Percentiles rank a stretch among this genome's conserved stretches.
Evolutionary conservation across 1,139 yeast genomes (phyloP).

Genomic region (Debaryomyces sp.): DNA sequence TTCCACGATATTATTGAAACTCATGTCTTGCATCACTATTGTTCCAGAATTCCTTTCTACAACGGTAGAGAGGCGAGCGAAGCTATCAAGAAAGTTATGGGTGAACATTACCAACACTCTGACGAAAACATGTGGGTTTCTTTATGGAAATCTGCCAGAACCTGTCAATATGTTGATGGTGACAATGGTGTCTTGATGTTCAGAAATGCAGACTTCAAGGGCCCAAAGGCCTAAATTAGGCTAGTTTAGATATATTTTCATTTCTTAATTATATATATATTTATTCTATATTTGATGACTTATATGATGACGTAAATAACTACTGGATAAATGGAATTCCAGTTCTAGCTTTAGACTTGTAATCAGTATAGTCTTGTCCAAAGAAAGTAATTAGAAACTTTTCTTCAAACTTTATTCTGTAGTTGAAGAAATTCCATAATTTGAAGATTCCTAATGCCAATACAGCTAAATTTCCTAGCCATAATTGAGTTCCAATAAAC

Average conservation of each 20-base stretch:
- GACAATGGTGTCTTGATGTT: constrained; percentile 62
- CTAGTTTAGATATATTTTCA: neutral
- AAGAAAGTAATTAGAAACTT: constrained; percentile 63
- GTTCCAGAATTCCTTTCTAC: constrained; percentile 64
- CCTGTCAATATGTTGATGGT: constrained; percentile 64
- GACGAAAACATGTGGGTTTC: constrained; percentile 62
- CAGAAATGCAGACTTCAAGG: constrained; percentile 39
- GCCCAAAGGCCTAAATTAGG: neutral
- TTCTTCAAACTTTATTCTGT: constrained; percentile 75
- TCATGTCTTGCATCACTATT: constrained; percentile 64
- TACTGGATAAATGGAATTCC: constrained; percentile 63
- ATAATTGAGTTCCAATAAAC: constrained; percentile 84
- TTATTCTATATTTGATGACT: neutral
- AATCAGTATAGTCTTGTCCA: constrained; percentile 61
- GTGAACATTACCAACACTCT: constrained; percentile 53
- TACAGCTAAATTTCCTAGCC: constrained; percentile 55
- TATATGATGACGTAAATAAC: neutral
- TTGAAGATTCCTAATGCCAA: constrained; percentile 30
- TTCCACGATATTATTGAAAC: constrained; percentile 70
- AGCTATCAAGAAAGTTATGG: constrained; percentile 63
- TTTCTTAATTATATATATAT: neutral
- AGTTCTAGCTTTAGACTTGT: constrained; percentile 51
- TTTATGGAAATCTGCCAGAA: constrained; percentile 57
- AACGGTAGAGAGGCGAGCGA: constrained; percentile 63
- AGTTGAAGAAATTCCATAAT: constrained; percentile 67